Conservation (phyloP, 345 rosid species). For the Streptanthus diversifolius region DNA sequence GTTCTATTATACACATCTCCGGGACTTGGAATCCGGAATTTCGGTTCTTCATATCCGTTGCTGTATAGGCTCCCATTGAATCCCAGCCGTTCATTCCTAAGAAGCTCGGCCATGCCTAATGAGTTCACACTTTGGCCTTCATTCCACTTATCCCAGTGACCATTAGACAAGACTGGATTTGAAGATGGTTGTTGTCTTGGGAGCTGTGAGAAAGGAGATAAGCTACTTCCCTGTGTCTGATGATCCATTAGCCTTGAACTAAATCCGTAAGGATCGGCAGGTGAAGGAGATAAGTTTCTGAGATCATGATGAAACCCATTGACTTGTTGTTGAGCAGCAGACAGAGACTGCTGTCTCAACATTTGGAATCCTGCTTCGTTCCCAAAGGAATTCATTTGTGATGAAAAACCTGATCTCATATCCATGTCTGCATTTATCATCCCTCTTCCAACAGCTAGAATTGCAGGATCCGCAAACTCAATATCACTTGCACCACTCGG, state of each 20-base stretch:
- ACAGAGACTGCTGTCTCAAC: conserved; percentile 67
- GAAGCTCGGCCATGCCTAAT: conserved; percentile 59
- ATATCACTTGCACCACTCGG: conserved; percentile 50
- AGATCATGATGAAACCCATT: conserved; percentile 47
- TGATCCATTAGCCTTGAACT: conserved; percentile 62
- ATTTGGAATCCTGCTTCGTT: conserved; percentile 63
- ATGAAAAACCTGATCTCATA: conserved; percentile 48
- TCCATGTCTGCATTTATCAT: conserved; percentile 54
- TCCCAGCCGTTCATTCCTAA: conserved; percentile 70
- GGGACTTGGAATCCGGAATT: conserved; percentile 65
- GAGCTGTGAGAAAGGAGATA: conserved; percentile 49
- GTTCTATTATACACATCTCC: conserved; percentile 68
- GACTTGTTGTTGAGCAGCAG: conserved; percentile 31
- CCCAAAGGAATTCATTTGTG: conserved; percentile 49
- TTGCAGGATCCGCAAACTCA: conserved; percentile 95
- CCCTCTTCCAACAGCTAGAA: conserved; percentile 92
- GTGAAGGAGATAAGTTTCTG: conserved; percentile 53
- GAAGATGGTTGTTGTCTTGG: conserved; percentile 54
- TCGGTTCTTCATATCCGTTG: conserved; percentile 68
- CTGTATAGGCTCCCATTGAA: conserved; percentile 46
- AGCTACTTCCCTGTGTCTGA: conserved; percentile 49
- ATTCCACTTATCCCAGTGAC: conserved; percentile 79
- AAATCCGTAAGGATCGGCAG: conserved; percentile 52
- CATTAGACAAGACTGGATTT: conserved; percentile 58
- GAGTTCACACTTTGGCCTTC: conserved; percentile 54